phyloP scores from a whole-genome alignment of 805 yeast species.

The Groenewaldozyma salmanticensis region DNA sequence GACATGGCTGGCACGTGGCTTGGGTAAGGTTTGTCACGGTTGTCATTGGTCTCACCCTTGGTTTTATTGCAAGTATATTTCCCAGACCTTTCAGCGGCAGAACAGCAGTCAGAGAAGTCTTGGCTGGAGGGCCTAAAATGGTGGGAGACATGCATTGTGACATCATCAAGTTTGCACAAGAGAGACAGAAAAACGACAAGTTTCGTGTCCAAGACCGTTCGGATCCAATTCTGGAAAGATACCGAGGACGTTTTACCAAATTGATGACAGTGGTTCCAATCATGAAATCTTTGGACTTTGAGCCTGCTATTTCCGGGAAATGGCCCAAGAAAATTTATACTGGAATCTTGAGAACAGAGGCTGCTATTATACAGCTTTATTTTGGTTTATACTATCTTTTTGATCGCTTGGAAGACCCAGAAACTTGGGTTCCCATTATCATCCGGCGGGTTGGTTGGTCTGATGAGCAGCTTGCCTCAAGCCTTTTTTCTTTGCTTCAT shows the following conservation, averaged over 20 bases:
- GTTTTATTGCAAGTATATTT: constrained; percentile 23
- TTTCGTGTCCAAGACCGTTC: constrained; percentile 17
- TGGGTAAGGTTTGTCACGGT: constrained; percentile 29
- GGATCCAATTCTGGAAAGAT: constrained; percentile 16
- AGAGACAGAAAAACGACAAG: constrained; percentile 15
- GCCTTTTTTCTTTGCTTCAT: constrained; percentile 23
- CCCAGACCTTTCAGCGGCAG: constrained; percentile 27
- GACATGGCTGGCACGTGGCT: constrained; percentile 25
- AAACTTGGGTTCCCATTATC: constrained; percentile 15
- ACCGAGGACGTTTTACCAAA: constrained; percentile 10
- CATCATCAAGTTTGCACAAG: constrained; percentile 23
- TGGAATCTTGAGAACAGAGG: constrained; percentile 20
- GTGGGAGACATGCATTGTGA: no score
- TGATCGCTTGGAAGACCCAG: constrained; percentile 20
- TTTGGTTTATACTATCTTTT: constrained; percentile 20
- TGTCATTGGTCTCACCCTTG: constrained; percentile 23
- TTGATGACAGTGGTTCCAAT: constrained; percentile 8
- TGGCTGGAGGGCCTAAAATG: constrained; percentile 19
- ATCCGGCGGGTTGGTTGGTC: constrained; percentile 24
- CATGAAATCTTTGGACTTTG: constrained; percentile 20
- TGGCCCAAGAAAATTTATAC: constrained; percentile 26
- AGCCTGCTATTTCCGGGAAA: constrained; percentile 26
- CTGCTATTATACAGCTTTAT: no score
- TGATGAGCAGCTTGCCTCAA: constrained; percentile 19
- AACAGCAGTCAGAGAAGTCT: constrained; percentile 21